Conservation (phyloP, 805 yeast genomes). For the Candida krabiensis region DNA sequence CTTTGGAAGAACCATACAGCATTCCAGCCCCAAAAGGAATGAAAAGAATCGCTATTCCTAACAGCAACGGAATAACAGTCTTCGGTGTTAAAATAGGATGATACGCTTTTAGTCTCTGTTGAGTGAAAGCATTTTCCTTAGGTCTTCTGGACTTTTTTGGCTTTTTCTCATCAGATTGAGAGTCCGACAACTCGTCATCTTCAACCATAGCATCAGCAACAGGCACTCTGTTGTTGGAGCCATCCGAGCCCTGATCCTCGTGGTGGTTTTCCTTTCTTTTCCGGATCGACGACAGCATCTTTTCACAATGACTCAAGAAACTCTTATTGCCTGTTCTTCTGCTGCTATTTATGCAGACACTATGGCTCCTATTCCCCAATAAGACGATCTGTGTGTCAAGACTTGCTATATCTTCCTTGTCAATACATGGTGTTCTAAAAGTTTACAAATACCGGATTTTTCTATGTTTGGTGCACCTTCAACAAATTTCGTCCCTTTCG, state of each 20-base stretch:
- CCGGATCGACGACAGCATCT: conserved; percentile 17
- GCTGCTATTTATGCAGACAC: too few species aligned
- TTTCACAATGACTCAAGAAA: too few species aligned
- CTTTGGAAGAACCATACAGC: conserved; percentile 68
- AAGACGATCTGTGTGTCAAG: too few species aligned
- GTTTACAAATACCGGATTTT: too few species aligned
- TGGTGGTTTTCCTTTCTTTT: conserved; percentile 16
- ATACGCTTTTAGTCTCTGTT: conserved; percentile 52
- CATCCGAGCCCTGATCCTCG: conserved; percentile 12
- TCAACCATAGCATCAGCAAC: conserved; percentile 26
- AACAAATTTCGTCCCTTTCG: too few species aligned
- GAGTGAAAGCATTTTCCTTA: conserved; percentile 57
- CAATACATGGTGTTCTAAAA: too few species aligned
- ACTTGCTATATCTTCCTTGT: too few species aligned
- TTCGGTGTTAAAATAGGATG: conserved; percentile 89
- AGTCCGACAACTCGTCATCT: conserved; percentile 46
- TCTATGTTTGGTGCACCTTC: neutral
- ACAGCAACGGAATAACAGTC: conserved; percentile 82
- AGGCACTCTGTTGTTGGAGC: conserved; percentile 5
- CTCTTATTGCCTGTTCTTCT: too few species aligned
- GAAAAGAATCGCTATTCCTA: conserved; percentile 73
- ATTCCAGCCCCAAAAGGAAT: conserved; percentile 91
- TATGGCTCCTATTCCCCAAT: too few species aligned
- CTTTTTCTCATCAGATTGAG: conserved; percentile 34
- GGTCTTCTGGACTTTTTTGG: conserved; percentile 62